Conservation (phyloP, 148 eudicot genomes). For the Spergularia bocconei region DNA sequence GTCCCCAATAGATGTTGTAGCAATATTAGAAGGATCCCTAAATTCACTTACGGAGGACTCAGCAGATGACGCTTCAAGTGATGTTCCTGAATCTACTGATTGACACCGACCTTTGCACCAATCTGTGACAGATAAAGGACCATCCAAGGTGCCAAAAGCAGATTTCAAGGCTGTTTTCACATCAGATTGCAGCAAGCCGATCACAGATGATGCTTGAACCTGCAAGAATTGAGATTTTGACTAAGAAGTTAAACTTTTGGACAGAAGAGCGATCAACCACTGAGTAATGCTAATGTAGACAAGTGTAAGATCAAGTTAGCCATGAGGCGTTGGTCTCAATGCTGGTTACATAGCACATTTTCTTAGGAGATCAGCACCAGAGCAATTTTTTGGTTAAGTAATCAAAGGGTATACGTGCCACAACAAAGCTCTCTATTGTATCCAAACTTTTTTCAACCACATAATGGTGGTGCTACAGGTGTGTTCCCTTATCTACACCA, state of each 20-base stretch:
- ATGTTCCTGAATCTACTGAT: slow-evolving; percentile 54
- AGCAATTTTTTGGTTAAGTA: too few relatives aligned
- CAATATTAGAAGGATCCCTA: slow-evolving; percentile 67
- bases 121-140: slow-evolving; percentile 78
- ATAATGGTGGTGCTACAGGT: too few relatives aligned
- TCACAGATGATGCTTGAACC: slow-evolving; percentile 87
- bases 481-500: not conserved
- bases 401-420: too few relatives aligned
- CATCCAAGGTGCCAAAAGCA: slow-evolving; percentile 80
- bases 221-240: slow-evolving; percentile 33
- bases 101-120: slow-evolving; percentile 89
- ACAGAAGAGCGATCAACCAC: slow-evolving; percentile 5
- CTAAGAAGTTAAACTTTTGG: not conserved
- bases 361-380: too few relatives aligned
- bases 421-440: too few relatives aligned
- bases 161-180: slow-evolving; percentile 76
- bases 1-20: slow-evolving; percentile 53
- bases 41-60: slow-evolving; percentile 73
- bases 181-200: slow-evolving; percentile 81
- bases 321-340: not conserved
- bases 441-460: too few relatives aligned
- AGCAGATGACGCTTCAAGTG: slow-evolving; percentile 66
- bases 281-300: not conserved
- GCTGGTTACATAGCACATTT: too few relatives aligned
- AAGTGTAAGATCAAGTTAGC: not conserved